phyloP scores from a whole-genome alignment of 192 early-diverging fungal species.

The Linnemannia zychae region DNA sequence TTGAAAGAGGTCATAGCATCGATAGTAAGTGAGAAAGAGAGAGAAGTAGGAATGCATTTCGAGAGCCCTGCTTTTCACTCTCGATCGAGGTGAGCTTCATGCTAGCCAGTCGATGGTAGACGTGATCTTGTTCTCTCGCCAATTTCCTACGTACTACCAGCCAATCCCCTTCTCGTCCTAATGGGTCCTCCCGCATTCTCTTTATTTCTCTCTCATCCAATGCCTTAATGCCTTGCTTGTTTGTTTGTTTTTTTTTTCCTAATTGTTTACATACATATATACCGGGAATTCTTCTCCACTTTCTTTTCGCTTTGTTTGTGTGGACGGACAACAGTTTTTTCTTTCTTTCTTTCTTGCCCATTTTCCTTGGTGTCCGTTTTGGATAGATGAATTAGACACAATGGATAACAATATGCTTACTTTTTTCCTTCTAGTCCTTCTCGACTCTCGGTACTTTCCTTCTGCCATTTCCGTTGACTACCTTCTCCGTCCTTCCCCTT shows the following conservation, averaged over 20 bases:
- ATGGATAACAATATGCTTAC: background rate
- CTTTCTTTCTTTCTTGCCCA: background rate
- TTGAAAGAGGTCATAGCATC: background rate
- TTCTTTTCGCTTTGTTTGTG: background rate
- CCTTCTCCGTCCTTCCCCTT: background rate
- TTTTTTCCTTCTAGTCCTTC: background rate
- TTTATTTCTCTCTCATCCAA: background rate
- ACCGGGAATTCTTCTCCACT: conserved; percentile 3
- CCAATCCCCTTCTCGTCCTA: background rate
- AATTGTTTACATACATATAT: background rate
- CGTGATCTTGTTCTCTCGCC: conserved; percentile 1
- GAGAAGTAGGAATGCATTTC: background rate
- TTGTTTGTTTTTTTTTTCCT: background rate
- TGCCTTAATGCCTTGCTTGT: background rate
- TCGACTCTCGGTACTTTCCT: background rate
- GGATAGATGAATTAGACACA: background rate
- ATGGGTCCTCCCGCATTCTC: background rate
- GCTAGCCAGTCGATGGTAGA: background rate
- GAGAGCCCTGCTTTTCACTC: background rate
- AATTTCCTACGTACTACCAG: background rate
- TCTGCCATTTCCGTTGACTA: background rate
- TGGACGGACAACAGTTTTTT: background rate
- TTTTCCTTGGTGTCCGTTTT: background rate
- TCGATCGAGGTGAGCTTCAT: background rate
- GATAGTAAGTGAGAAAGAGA: too few relatives aligned